These are phyloP conservation scores for Cardiospermum halicacabum DNA, from an alignment of 345 rosid species.

Conservation along the genomic window DNA sequence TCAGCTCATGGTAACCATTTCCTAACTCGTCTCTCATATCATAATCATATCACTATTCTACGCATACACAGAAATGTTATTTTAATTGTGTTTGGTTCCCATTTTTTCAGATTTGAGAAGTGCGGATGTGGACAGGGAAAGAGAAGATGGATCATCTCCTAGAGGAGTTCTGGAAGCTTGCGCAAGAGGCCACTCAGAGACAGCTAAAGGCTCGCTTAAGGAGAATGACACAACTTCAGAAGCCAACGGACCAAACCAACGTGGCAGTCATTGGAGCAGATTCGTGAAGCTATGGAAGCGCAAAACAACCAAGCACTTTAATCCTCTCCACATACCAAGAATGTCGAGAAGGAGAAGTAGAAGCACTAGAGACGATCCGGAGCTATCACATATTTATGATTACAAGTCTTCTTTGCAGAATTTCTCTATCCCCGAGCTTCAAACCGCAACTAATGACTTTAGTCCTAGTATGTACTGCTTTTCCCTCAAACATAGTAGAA, in stretches of 20 bases:
- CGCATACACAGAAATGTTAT: neutral
- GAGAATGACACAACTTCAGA: slow-evolving; percentile 14
- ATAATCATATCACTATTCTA: neutral
- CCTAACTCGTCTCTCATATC: neutral
- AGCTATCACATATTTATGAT: slow-evolving; percentile 47
- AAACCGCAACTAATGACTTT: slow-evolving; percentile 66
- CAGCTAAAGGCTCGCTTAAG: slow-evolving; percentile 12
- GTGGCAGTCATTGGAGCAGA: slow-evolving; percentile 57
- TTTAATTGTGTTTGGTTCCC: slow-evolving; percentile 2
- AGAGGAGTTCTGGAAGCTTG: slow-evolving; percentile 66
- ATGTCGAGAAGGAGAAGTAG: slow-evolving; percentile 38
- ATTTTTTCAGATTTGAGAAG: slow-evolving; percentile 43
- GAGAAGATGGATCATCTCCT: slow-evolving; percentile 47
- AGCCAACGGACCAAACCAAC: slow-evolving; percentile 21
- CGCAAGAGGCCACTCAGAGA: slow-evolving; percentile 25
- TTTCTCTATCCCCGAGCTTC: slow-evolving; percentile 57
- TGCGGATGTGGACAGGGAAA: slow-evolving; percentile 40
- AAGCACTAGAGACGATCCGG: slow-evolving; percentile 32
- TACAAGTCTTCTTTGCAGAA: slow-evolving; percentile 54
- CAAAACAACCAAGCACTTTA: slow-evolving; percentile 44
- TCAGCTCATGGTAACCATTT: slow-evolving; percentile 52
- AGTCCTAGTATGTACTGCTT: slow-evolving; percentile 43
- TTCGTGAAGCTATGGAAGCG: slow-evolving; percentile 68
- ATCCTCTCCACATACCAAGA: slow-evolving; percentile 33
- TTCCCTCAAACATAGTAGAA: neutral